phyloP scores from a whole-genome alignment of 345 rosid species.

The Mangifera indica region DNA sequence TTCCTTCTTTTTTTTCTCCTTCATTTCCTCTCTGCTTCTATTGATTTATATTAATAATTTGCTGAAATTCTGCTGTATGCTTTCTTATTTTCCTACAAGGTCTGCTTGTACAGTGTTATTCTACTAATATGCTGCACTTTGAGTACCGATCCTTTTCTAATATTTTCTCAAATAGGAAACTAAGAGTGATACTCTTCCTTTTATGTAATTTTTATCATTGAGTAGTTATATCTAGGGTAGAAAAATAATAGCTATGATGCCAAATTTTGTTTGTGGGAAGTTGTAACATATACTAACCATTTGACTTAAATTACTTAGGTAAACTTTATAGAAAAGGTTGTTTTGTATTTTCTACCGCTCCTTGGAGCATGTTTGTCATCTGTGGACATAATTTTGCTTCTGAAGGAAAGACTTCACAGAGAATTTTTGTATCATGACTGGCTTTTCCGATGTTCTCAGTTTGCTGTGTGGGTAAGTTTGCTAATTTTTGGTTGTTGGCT shows the following conservation, averaged over 20 bases:
- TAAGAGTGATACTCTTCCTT: constrained; percentile 10
- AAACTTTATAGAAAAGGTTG: constrained; percentile 43
- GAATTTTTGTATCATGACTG: constrained; percentile 45
- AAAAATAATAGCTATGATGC: not conserved
- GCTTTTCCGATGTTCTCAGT: constrained; percentile 53
- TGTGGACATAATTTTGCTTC: constrained; percentile 48
- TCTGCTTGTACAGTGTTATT: not conserved
- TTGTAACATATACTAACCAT: constrained; percentile 12
- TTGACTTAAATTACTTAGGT: constrained; percentile 32
- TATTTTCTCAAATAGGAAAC: constrained; percentile 7
- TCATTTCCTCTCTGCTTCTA: not conserved
- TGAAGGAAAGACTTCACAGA: constrained; percentile 36
- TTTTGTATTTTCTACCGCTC: constrained; percentile 48
- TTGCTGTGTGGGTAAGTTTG: constrained; percentile 67
- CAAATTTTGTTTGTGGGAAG: not conserved
- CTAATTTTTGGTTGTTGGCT: not conserved
- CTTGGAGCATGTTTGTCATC: constrained; percentile 64
- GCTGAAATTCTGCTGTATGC: not conserved
- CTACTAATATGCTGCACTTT: not conserved
- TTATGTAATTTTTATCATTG: not conserved
- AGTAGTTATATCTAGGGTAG: not conserved
- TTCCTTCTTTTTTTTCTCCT: constrained; percentile 5
- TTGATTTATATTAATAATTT: constrained; percentile 1
- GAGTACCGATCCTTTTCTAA: not conserved
- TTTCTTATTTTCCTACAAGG: constrained; percentile 3